These are phyloP conservation scores for Aurantiochytrium sp. DNA, from an alignment of 108 stramenopile species.

Conservation along the genomic window DNA sequence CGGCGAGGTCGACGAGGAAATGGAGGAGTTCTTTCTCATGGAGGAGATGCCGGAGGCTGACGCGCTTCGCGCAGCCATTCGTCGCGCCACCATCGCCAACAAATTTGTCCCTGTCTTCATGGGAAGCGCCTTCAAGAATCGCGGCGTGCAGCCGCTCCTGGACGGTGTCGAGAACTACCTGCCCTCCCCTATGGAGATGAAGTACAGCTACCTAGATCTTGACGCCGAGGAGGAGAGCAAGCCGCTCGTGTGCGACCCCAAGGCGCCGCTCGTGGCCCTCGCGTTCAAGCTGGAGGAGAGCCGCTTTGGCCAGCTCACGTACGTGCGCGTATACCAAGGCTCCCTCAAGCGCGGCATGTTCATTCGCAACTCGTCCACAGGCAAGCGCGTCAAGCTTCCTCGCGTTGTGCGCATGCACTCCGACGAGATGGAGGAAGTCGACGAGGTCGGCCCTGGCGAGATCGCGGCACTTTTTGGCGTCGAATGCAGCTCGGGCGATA, in stretches of 20 bases:
- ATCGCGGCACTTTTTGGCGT: constrained; percentile 99
- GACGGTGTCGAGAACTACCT: constrained; percentile 95
- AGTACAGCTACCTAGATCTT: constrained; percentile 83
- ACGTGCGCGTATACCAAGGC: constrained; percentile 96
- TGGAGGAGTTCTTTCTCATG: constrained; percentile 90
- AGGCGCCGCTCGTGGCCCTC: constrained; percentile 82
- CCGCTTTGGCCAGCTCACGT: constrained; percentile 93
- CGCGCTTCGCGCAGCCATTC: constrained; percentile 77
- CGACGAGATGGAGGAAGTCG: constrained; percentile 97
- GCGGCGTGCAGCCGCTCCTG: constrained; percentile 92
- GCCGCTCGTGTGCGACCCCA: constrained; percentile 56
- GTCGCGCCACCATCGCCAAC: constrained; percentile 76
- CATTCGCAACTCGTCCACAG: constrained; percentile 73
- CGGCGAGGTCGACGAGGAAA: constrained; percentile 93
- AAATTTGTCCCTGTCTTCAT: constrained; percentile 97
- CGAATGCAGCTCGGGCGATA: constrained; percentile 96
- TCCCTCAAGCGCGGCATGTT: constrained; percentile 74
- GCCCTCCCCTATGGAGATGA: constrained; percentile 82
- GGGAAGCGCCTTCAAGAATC: constrained; percentile 99
- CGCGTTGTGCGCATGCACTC: constrained; percentile 98
- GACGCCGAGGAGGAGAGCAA: constrained; percentile 73
- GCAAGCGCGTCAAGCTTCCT: constrained; percentile 86
- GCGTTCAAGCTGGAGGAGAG: constrained; percentile 99
- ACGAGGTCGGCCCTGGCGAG: constrained; percentile 85
- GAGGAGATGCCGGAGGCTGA: constrained; percentile 82